Percentiles rank a stretch among this genome's conserved stretches.
Evolutionary conservation across 495 filamentous ascomycete genomes (phyloP).

Genomic region (Aspergillus sclerotiicarbonarius): DNA sequence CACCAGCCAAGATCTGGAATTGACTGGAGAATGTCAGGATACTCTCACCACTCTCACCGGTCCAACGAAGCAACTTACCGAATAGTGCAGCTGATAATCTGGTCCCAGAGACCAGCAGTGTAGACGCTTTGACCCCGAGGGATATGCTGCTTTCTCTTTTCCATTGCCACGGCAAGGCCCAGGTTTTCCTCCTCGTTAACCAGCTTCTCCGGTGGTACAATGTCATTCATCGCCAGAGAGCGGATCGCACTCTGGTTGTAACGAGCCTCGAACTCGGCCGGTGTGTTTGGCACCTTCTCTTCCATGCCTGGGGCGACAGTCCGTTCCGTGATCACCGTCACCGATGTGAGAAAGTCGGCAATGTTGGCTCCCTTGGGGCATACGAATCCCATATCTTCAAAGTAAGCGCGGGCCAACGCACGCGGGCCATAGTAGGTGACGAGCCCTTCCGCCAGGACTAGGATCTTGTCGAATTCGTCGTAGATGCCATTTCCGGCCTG

Average conservation of each 20-base stretch:
- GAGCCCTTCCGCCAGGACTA: conserved; percentile 73
- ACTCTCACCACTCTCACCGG: too few species aligned
- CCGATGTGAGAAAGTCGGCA: conserved; percentile 76
- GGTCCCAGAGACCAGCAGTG: conserved; percentile 54
- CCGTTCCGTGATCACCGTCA: conserved; percentile 70
- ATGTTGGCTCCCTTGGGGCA: conserved; percentile 69
- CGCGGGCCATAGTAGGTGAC: conserved; percentile 76
- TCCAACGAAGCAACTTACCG: conserved; percentile 12
- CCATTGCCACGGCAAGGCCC: conserved; percentile 41
- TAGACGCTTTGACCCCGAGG: conserved; percentile 44
- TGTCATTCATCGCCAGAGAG: conserved; percentile 58
- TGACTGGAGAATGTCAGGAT: conserved; percentile 19
- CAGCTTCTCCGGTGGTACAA: conserved; percentile 51
- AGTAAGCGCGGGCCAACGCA: conserved; percentile 61
- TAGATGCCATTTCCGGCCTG: conserved; percentile 78
- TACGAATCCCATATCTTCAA: conserved; percentile 68
- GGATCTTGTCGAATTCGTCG: conserved; percentile 74
- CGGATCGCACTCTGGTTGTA: conserved; percentile 72
- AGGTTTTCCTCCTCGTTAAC: conserved; percentile 42
- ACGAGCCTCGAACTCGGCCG: conserved; percentile 69
- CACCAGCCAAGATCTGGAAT: conserved; percentile 39
- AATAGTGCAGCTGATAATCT: conserved; percentile 55
- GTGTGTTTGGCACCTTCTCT: conserved; percentile 62
- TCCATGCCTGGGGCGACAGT: conserved; percentile 64
- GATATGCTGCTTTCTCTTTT: conserved; percentile 53